Evolutionary conservation across 169 alveolate genomes (phyloP).

Genomic region (Plasmodium falciparum): DNA sequence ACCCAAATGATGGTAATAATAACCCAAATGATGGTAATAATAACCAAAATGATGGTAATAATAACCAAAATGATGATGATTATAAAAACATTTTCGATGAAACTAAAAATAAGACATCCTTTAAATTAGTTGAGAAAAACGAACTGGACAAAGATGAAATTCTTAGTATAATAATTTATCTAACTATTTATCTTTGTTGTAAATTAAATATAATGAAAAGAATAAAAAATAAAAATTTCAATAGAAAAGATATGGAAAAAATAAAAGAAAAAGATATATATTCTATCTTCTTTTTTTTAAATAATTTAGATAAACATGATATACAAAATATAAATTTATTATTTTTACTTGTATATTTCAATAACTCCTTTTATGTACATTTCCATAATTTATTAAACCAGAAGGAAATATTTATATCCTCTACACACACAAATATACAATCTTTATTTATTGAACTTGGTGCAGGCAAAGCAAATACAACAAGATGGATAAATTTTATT

Average conservation of each 20-base stretch:
- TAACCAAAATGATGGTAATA: no score
- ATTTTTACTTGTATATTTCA: constrained; percentile 47
- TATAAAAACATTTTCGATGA: no score
- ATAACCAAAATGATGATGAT: no score
- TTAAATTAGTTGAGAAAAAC: not conserved
- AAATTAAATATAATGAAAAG: constrained; percentile 47
- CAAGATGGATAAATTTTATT: constrained; percentile 67
- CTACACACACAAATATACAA: not conserved
- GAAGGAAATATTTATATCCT: not conserved
- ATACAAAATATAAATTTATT: constrained; percentile 60
- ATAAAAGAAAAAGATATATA: constrained; percentile 1
- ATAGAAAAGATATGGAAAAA: constrained; percentile 4
- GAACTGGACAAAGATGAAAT: constrained; percentile 26
- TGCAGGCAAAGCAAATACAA: constrained; percentile 59
- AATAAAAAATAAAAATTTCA: constrained; percentile 32
- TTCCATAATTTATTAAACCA: constrained; percentile 12
- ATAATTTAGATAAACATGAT: constrained; percentile 57
- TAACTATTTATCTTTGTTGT: constrained; percentile 42
- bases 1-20: no score
- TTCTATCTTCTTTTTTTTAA: constrained; percentile 28
- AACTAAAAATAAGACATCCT: no score
- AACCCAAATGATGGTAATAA: no score
- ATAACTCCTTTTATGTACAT: not conserved
- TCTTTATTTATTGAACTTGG: constrained; percentile 51
- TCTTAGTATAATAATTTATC: constrained; percentile 29